Evolutionary conservation across 306 rosid genomes (phyloP).

Genomic region (Glycine latifolia): DNA sequence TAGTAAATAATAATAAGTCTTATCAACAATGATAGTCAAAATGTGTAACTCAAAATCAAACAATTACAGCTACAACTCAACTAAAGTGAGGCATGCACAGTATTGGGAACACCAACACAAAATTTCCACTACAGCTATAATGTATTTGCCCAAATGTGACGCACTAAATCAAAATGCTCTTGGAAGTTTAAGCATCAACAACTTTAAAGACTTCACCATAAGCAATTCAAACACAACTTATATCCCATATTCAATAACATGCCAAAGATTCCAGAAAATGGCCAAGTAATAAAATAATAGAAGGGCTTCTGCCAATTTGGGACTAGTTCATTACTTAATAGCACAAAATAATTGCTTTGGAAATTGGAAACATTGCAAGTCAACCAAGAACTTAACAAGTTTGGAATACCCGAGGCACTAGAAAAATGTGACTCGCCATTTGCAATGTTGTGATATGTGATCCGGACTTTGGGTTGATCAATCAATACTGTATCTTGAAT

Average conservation of each 20-base stretch:
- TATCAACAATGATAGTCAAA: constrained; percentile 3
- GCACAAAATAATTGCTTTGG: constrained; percentile 29
- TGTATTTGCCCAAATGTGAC: constrained; percentile 30
- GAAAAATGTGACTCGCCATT: constrained; percentile 56
- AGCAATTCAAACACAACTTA: constrained; percentile 14
- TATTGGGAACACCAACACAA: constrained; percentile 2
- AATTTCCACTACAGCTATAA: background rate
- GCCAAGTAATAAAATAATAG: background rate
- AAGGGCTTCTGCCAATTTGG: background rate
- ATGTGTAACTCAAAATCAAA: constrained; percentile 1
- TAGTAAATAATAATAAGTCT: constrained; percentile 11
- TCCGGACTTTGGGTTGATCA: constrained; percentile 71
- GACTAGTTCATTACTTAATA: constrained; percentile 16
- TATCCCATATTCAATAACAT: constrained; percentile 1
- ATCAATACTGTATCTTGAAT: constrained; percentile 57
- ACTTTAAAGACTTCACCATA: constrained; percentile 10
- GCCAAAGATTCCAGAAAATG: background rate
- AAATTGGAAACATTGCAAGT: constrained; percentile 30
- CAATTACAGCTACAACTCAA: constrained; percentile 25
- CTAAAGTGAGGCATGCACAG: background rate
- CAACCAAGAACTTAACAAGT: constrained; percentile 36
- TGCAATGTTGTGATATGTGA: constrained; percentile 64
- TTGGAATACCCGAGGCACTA: constrained; percentile 64
- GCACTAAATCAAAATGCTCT: constrained; percentile 28
- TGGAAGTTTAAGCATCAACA: constrained; percentile 23